Percentiles rank a stretch among this genome's conserved stretches.
phyloP scores from a whole-genome alignment of 208 protist species.

The Willaertia magna region DNA sequence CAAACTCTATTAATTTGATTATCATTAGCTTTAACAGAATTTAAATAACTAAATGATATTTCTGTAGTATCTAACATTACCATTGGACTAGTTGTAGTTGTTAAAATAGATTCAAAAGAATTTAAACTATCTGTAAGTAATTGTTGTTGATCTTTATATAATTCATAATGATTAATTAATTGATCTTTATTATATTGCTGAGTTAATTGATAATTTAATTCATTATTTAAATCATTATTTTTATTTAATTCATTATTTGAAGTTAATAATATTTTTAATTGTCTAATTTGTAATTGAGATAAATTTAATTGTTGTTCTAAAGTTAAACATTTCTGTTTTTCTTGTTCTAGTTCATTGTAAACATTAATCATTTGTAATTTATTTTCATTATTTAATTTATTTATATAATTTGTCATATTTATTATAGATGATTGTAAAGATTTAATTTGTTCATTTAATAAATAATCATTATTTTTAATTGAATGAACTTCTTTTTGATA shows the following conservation, averaged over 20 bases:
- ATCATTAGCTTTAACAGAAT: not conserved
- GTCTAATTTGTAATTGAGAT: too few species aligned
- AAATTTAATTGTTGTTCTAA: not conserved
- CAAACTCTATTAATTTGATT: not conserved
- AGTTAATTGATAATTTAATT: too few species aligned
- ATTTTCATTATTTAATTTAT: not conserved
- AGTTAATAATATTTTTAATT: too few species aligned
- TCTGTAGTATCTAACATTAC: too few species aligned
- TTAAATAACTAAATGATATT: not conserved
- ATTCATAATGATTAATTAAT: too few species aligned
- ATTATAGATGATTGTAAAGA: not conserved
- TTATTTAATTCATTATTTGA: too few species aligned
- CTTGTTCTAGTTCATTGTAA: not conserved
- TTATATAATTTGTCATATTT: not conserved
- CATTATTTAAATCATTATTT: too few species aligned
- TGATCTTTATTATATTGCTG: too few species aligned
- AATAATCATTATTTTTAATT: not conserved
- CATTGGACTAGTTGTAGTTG: too few species aligned
- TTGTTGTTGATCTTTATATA: too few species aligned
- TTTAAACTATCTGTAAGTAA: too few species aligned
- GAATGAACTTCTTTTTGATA: not conserved
- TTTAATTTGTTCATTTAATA: not conserved
- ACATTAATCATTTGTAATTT: not conserved
- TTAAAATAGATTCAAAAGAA: too few species aligned
- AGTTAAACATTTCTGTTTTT: not conserved